These are phyloP conservation scores for Coemansia sp. DNA, from an alignment of 192 early-diverging fungal species.

Conservation along the genomic window DNA sequence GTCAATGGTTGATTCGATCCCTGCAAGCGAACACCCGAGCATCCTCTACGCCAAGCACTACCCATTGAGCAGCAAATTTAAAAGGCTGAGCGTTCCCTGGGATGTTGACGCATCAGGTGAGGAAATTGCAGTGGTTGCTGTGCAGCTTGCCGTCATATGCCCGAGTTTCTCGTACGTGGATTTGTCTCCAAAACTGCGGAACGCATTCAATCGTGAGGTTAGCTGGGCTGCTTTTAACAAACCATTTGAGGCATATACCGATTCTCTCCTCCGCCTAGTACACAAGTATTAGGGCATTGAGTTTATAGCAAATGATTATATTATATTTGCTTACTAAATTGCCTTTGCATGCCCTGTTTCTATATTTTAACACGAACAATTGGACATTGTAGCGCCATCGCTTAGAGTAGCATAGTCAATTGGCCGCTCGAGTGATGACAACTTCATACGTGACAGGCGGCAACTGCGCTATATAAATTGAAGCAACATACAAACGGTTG, in stretches of 20 bases:
- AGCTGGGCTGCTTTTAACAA: background rate
- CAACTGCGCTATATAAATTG: too few relatives aligned
- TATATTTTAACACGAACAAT: too few relatives aligned
- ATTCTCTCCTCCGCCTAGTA: background rate
- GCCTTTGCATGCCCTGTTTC: background rate
- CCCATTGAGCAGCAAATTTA: background rate
- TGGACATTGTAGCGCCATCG: too few relatives aligned
- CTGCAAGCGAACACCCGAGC: background rate
- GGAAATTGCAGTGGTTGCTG: background rate
- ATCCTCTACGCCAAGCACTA: background rate
- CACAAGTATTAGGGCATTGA: background rate
- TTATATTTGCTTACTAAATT: background rate
- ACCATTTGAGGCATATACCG: background rate
- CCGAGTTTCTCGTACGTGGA: background rate
- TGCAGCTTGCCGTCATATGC: background rate
- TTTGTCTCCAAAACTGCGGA: background rate
- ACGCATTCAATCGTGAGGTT: background rate
- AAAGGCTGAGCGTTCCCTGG: background rate
- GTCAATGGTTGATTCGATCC: background rate
- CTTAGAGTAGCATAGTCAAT: too few relatives aligned
- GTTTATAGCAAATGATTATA: background rate
- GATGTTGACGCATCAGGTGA: background rate
- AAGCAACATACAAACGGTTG: too few relatives aligned
- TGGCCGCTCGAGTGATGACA: too few relatives aligned
- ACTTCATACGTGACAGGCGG: too few relatives aligned